These are phyloP conservation scores for Lactifluus rugatus DNA, from an alignment of 768 basidiomycete species.

Conservation along the genomic window DNA sequence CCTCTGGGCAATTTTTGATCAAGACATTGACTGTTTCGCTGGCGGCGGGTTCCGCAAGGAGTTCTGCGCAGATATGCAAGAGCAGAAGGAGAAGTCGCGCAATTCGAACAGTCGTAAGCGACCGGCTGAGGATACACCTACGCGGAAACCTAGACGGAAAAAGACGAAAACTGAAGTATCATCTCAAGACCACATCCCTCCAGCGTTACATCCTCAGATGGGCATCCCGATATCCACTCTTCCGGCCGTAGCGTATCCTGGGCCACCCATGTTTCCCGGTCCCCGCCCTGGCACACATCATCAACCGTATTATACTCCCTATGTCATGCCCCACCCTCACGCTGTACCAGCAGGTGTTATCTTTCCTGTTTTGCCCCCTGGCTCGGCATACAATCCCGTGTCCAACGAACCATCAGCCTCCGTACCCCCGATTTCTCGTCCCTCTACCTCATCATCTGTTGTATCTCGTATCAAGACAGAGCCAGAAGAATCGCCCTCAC, in stretches of 20 bases:
- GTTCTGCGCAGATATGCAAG: constrained; percentile 34
- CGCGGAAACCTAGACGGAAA: constrained; percentile 25
- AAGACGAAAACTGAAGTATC: constrained; percentile 21
- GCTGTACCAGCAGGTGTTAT: constrained; percentile 54
- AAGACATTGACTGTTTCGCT: constrained; percentile 73
- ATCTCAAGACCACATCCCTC: constrained; percentile 5
- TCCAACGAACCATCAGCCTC: constrained; percentile 11
- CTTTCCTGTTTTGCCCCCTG: constrained; percentile 62
- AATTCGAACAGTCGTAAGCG: constrained; percentile 16
- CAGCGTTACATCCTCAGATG: constrained; percentile 7
- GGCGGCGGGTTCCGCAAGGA: constrained; percentile 74
- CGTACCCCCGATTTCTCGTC: background rate
- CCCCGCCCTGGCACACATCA: constrained; percentile 44
- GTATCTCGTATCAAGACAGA: constrained; percentile 8
- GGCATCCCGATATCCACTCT: constrained; percentile 18
- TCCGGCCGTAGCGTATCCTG: constrained; percentile 22
- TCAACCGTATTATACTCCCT: constrained; percentile 52
- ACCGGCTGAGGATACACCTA: constrained; percentile 15
- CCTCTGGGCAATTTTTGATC: constrained; percentile 80
- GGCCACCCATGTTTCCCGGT: constrained; percentile 25
- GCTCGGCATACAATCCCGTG: constrained; percentile 32
- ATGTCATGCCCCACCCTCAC: constrained; percentile 29
- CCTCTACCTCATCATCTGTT: constrained; percentile 14
- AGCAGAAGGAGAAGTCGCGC: constrained; percentile 24
- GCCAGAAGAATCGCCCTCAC: constrained; percentile 16